These are phyloP conservation scores for Sordariomycetes sp. DNA, from an alignment of 2,329 filamentous ascomycete species.

Conservation along the genomic window DNA sequence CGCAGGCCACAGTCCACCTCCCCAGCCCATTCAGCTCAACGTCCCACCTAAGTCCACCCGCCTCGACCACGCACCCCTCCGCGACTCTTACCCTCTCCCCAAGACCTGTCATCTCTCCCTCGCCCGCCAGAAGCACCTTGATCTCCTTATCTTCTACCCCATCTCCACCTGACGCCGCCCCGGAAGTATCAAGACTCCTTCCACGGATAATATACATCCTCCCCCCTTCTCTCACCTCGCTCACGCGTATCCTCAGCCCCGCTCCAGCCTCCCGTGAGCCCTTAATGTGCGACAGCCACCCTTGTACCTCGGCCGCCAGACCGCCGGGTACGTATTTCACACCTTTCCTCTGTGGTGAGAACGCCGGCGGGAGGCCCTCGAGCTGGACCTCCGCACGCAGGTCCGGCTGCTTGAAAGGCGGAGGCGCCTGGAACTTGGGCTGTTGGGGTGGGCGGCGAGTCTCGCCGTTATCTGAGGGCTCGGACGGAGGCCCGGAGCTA, in stretches of 20 bases:
- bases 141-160: background rate
- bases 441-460: background rate
- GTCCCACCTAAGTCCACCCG: conserved; percentile 1
- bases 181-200: background rate
- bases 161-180: background rate
- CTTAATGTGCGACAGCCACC: conserved; percentile 26
- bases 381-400: background rate
- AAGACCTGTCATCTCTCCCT: conserved; percentile 1
- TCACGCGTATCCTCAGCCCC: background rate
- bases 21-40: background rate
- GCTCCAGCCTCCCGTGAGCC: background rate
- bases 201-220: conserved; percentile 4
- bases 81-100: background rate
- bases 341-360: conserved; percentile 23
- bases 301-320: conserved; percentile 25
- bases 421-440: conserved; percentile 1
- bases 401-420: background rate
- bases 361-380: conserved; percentile 14
- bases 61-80: background rate
- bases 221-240: conserved; percentile 2
- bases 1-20: conserved; percentile 3
- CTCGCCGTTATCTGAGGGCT: background rate
- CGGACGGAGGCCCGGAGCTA: background rate
- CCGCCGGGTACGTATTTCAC: conserved; percentile 23
- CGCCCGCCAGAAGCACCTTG: conserved; percentile 2